A percentile compares a stretch with the other conserved stretches of the same genome.
Evolutionary conservation across 306 rosid genomes (phyloP).

Genomic region (Cicer arietinum): DNA sequence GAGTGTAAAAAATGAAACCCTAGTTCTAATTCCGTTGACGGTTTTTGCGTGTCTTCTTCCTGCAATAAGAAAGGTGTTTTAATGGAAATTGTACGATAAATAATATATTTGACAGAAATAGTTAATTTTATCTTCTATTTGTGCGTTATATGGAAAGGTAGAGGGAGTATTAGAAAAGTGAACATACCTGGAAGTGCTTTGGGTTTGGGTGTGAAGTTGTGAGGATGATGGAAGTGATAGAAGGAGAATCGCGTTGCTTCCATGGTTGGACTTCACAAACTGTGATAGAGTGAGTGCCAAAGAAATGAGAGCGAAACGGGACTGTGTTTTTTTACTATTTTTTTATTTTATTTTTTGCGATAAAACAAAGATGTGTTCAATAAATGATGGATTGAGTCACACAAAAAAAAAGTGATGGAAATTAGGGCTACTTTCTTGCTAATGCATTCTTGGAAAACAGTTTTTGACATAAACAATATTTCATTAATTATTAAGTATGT

Average conservation of each 20-base stretch:
- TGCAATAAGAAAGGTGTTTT: conserved; percentile 33
- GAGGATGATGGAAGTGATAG: conserved; percentile 47
- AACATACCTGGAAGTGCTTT: conserved; percentile 57
- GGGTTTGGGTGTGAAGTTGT: conserved; percentile 39
- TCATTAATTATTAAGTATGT: too few species aligned
- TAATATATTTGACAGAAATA: not conserved
- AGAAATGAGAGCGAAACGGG: not conserved
- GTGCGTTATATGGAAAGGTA: not conserved
- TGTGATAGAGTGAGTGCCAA: not conserved
- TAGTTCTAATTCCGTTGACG: conserved; percentile 43
- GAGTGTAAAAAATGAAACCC: conserved; percentile 38
- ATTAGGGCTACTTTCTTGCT: too few species aligned
- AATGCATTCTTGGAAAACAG: too few species aligned
- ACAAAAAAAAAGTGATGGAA: too few species aligned
- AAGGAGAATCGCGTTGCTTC: conserved; percentile 68
- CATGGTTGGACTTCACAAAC: conserved; percentile 58
- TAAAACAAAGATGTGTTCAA: too few species aligned
- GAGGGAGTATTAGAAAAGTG: conserved; percentile 27
- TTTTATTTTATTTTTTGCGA: too few species aligned
- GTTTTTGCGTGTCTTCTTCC: conserved; percentile 46
- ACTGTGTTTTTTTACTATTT: not conserved
- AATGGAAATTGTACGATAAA: not conserved
- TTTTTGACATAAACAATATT: too few species aligned
- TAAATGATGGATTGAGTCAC: too few species aligned
- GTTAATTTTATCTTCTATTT: not conserved